Evolutionary conservation across 176 grass and related monocot species (phyloP), one percentile per base, ranked within the genome.

Genomic region (Carex parvula): DNA sequence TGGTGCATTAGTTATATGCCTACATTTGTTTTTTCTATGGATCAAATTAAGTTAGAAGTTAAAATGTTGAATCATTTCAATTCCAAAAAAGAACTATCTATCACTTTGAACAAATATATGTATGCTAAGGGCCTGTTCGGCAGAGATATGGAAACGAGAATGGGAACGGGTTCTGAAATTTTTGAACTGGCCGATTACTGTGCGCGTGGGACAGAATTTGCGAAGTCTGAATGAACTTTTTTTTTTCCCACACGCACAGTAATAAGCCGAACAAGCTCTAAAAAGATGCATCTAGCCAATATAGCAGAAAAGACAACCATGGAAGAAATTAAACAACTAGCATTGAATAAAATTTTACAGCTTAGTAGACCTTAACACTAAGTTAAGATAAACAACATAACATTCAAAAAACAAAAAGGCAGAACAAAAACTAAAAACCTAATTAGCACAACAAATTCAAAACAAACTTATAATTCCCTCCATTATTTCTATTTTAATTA

Each of bases 401-500:
- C 21, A 53, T 13, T 14, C 4, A 32, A 68, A 68, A 66, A 62
- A 44, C 1, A 3, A 67, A 54, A 30, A 52, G 54, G 11, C 20
- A 22, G 8, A 62, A 62, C 60, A 24, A 55, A 14, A 52, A 78
- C 24, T 7, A 53, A 41, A 82, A 64, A 82, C 3, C 6, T 14
- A 37, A 82, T 12, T 50, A 65, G 2, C n/a, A 82, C 33, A 82
- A 17, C 1, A 50, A 83, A 66, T 68, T 32, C 1, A 83, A 83
- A 68, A 52, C 37, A 48, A 81, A 24, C 18, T 26, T 50, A 50
- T 50, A 50, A 50, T 50, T 62, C 10, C 20, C 24, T 30, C 54
- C 61, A 83, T 55, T 33, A 82, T 78, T 54, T 68, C 50, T 30
- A 70, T 66, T 52, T 75, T 84, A 94, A 68, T 92, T 75, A 73